Conservation (phyloP, 495 filamentous ascomycete genomes). For the Chaetomium cochliodes region DNA sequence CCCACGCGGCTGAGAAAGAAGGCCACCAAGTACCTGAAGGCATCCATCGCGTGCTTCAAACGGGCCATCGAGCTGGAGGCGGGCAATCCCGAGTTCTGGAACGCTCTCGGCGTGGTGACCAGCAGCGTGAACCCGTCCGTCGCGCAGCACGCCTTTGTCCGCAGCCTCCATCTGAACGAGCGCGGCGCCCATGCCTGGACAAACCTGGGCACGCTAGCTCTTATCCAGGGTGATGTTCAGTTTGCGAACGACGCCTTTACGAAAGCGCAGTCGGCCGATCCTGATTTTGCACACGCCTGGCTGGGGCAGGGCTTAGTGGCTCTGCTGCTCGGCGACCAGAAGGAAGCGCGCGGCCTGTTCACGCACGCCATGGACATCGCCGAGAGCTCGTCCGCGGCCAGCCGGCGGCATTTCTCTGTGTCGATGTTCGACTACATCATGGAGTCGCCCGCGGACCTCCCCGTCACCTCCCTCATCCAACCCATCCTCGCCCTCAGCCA, state of each 20-base stretch:
- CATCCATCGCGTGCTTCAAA: conserved; percentile 91
- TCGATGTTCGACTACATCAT: conserved; percentile 78
- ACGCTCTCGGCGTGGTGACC: conserved; percentile 87
- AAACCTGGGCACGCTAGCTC: conserved; percentile 82
- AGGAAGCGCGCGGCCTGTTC: conserved; percentile 79
- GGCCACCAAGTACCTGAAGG: conserved; percentile 67
- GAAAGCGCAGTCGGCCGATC: conserved; percentile 87
- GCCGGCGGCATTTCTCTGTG: conserved; percentile 72
- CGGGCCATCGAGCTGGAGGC: conserved; percentile 93
- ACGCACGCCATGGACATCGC: conserved; percentile 96
- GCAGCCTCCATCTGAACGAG: conserved; percentile 91
- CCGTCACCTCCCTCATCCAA: conserved; percentile 57
- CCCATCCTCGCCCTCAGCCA: conserved; percentile 89
- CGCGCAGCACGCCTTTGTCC: conserved; percentile 90
- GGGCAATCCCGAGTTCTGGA: conserved; percentile 97
- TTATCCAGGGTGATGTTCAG: conserved; percentile 75
- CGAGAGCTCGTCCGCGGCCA: conserved; percentile 64
- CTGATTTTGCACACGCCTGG: conserved; percentile 90
- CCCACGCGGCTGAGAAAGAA: conserved; percentile 48
- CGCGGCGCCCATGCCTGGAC: conserved; percentile 79
- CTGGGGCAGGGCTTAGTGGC: conserved; percentile 88
- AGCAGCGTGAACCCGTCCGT: conserved; percentile 79
- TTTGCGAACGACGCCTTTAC: conserved; percentile 88
- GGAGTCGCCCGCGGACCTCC: conserved; percentile 51
- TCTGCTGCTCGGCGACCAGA: conserved; percentile 63